phyloP scores from a whole-genome alignment of 257 asterid genomes.

The Solanum acaule region DNA sequence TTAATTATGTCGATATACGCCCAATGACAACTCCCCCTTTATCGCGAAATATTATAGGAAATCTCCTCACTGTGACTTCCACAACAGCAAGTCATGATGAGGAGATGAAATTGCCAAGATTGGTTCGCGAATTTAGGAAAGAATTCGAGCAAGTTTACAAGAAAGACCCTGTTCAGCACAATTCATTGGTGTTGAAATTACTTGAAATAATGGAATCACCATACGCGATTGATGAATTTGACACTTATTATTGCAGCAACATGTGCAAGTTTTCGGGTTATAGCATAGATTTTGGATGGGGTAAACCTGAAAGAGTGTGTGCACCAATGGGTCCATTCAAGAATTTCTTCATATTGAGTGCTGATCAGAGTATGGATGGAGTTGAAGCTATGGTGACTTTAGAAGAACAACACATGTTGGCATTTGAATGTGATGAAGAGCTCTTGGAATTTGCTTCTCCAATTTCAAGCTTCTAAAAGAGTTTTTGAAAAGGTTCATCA shows the following conservation, averaged over 20 bases:
- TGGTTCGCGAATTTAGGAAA: neutral
- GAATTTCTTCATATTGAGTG: neutral
- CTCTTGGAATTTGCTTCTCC: neutral
- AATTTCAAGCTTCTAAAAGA: neutral
- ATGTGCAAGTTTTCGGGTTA: neutral
- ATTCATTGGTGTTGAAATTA: neutral
- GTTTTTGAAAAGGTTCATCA: neutral
- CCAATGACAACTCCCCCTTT: neutral
- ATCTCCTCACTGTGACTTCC: neutral
- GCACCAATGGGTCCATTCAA: constrained; percentile 2
- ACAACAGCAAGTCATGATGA: neutral
- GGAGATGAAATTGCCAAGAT: neutral
- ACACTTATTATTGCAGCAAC: neutral
- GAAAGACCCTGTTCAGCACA: neutral
- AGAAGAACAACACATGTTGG: neutral
- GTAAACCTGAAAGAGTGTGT: neutral
- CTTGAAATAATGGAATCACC: neutral
- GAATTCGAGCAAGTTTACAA: neutral
- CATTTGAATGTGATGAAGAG: neutral
- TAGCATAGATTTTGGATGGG: neutral
- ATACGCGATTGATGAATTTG: neutral
- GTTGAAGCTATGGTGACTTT: neutral
- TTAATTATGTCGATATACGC: neutral
- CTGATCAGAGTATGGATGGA: neutral
- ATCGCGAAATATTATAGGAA: neutral